Evolutionary conservation across 2,329 filamentous ascomycete species (phyloP), one percentile per base, ranked within the genome.

Genomic region (Myriangium duriaei): DNA sequence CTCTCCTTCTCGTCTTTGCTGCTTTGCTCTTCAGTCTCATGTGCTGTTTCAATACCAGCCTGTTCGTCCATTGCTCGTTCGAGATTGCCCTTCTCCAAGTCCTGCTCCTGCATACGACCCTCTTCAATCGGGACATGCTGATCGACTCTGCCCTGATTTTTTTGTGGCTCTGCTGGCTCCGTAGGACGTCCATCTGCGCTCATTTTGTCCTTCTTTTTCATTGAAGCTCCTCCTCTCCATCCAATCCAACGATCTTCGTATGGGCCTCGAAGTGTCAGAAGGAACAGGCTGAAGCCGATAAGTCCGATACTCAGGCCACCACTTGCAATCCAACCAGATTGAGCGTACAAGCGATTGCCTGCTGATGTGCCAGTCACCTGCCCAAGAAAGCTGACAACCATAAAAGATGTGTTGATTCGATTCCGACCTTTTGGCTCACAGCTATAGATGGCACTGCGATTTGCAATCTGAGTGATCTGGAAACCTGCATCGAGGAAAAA

Each of bases 341-440:
- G 43, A 4, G 69, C 69, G 51, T 72, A 78, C 10, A 77, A 54
- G 31, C 65, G 59, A 44, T 70, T 74, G 0, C 70, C 70, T 0
- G 58, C 63, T 7, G 62, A 57, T 2, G 67, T 71, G 0, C 82
- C 82, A 2, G 76, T 77, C 32, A 91, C 51, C 61, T 91, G 83
- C 0, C 83, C 83, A 17, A 71, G 74, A 50, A 88, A 88, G 0
- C 73, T 75, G 5, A 70, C 68, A 0, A 86, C 68, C 83, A 88
- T 91, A 51, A 85, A 91, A 1, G 77, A 80, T 0, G 82, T 86
- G 52, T 91, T 91, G 15, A 88, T 71, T 3, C 83, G 61, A 57
- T 86, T 91, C 4, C 80, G 62, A 0, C 77, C 76, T 42, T 74
- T 76, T 0, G 81, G 76, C 37, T 80, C 78, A 14, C 88, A 74